Percentiles rank a stretch among this genome's conserved stretches.
Conservation (phyloP, 2,329 filamentous ascomycete genomes). For the Alternaria tenuissima region DNA sequence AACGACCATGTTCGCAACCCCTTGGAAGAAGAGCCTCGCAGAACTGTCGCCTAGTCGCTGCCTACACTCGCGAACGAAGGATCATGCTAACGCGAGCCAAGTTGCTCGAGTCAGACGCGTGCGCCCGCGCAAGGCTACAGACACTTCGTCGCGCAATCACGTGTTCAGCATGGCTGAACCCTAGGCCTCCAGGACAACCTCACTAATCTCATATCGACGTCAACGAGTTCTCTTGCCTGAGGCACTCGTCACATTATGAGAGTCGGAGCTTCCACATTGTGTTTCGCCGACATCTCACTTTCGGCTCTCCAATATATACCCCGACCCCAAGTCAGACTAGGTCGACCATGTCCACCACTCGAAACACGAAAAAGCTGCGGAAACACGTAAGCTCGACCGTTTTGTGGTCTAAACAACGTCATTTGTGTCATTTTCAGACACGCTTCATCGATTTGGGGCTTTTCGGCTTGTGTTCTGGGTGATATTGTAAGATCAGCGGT, state of each 20-base stretch:
- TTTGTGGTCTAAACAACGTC: slow-evolving; percentile 19
- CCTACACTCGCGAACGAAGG: slow-evolving; percentile 1
- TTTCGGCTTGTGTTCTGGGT: slow-evolving; percentile 19
- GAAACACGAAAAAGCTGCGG: slow-evolving; percentile 18
- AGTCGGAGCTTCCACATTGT: slow-evolving; percentile 28
- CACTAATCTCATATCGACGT: slow-evolving; percentile 6
- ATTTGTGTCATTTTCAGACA: slow-evolving; percentile 23
- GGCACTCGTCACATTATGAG: neutral
- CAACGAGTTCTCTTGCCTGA: slow-evolving; percentile 12
- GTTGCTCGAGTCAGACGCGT: slow-evolving; percentile 7
- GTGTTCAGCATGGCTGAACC: slow-evolving; percentile 1
- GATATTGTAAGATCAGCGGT: slow-evolving; percentile 7
- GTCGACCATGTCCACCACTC: slow-evolving; percentile 25
- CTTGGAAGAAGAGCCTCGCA: neutral
- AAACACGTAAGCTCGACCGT: slow-evolving; percentile 37
- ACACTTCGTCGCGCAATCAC: slow-evolving; percentile 10
- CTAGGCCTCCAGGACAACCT: neutral
- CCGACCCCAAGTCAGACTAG: slow-evolving; percentile 22
- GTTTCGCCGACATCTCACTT: slow-evolving; percentile 36
- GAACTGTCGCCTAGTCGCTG: slow-evolving; percentile 4
- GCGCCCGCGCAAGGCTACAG: slow-evolving; percentile 11
- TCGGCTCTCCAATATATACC: slow-evolving; percentile 42
- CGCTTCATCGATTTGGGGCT: slow-evolving; percentile 7
- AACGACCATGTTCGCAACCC: slow-evolving; percentile 8
- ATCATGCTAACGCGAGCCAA: slow-evolving; percentile 6